A percentile compares a stretch with the other conserved stretches of the same genome.
Conservation (phyloP, 768 basidiomycete species). For the Serendipita vermifera region DNA sequence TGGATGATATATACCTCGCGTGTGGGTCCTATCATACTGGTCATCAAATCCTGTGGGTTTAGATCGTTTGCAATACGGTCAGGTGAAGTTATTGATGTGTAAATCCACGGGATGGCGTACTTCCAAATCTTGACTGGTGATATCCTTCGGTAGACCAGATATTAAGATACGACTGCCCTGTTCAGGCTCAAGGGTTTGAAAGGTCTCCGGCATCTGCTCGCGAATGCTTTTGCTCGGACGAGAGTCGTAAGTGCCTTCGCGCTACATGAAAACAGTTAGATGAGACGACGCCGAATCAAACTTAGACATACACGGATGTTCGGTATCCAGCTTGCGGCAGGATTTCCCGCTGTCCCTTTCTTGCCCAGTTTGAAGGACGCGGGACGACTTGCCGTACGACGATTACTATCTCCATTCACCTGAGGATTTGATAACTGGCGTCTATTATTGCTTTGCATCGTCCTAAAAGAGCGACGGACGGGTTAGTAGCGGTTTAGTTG, state of each 20-base stretch:
- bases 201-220: neutral
- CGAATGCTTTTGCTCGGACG: neutral
- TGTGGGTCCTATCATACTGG: neutral
- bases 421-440: too few relatives aligned
- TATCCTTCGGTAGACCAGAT: conserved; percentile 7
- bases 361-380: neutral
- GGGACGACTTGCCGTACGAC: neutral
- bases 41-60: neutral
- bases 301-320: neutral
- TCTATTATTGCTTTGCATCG: too few relatives aligned
- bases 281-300: neutral
- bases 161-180: neutral
- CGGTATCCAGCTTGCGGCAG: neutral
- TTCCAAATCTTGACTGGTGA: neutral
- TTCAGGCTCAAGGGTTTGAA: neutral
- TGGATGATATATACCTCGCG: neutral
- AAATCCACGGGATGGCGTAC: neutral
- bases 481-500: too few relatives aligned
- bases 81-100: neutral
- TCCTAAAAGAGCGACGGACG: too few relatives aligned
- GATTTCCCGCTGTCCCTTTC: neutral
- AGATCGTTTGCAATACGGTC: neutral
- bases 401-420: too few relatives aligned
- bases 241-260: neutral
- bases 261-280: neutral